Evolutionary conservation across 345 rosid species (phyloP).

Genomic region (Raphanus sativus): DNA sequence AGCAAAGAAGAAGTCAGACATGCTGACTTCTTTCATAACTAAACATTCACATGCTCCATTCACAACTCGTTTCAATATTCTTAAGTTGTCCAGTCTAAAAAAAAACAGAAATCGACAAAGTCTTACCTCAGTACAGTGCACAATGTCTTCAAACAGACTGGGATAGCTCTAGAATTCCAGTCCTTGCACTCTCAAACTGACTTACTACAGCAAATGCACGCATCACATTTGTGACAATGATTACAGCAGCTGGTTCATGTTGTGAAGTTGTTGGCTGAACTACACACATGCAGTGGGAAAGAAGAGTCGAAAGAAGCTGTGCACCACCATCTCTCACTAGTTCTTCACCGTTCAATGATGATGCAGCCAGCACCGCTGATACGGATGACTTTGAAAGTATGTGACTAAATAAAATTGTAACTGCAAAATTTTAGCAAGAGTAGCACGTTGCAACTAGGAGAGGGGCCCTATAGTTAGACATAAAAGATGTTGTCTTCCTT

Average conservation of each 20-base stretch:
- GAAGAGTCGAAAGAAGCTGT: conserved; percentile 82
- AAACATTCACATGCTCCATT: too few species aligned
- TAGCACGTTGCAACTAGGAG: conserved; percentile 85
- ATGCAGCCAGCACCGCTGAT: conserved; percentile 69
- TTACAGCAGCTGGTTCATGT: conserved; percentile 85
- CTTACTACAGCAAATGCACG: conserved; percentile 80
- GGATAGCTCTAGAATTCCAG: conserved; percentile 66
- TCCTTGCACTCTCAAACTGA: conserved; percentile 88
- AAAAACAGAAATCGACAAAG: too few species aligned
- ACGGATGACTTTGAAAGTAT: conserved; percentile 24
- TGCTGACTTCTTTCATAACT: too few species aligned
- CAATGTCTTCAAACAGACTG: conserved; percentile 82
- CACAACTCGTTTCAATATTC: too few species aligned
- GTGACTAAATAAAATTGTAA: conserved; percentile 2
- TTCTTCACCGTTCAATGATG: conserved; percentile 96
- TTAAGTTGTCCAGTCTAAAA: too few species aligned
- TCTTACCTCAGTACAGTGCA: conserved; percentile 70
- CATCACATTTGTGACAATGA: conserved; percentile 91
- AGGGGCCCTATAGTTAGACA: conserved; percentile 85
- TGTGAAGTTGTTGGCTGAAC: conserved; percentile 96
- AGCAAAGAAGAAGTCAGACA: too few species aligned
- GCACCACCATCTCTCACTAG: conserved; percentile 96
- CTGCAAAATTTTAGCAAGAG: conserved; percentile 15
- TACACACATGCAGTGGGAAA: conserved; percentile 89
- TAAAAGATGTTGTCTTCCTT: conserved; percentile 84